Evolutionary conservation across 129 eudicot genomes (phyloP).

Genomic region (Kitagawia praeruptora): DNA sequence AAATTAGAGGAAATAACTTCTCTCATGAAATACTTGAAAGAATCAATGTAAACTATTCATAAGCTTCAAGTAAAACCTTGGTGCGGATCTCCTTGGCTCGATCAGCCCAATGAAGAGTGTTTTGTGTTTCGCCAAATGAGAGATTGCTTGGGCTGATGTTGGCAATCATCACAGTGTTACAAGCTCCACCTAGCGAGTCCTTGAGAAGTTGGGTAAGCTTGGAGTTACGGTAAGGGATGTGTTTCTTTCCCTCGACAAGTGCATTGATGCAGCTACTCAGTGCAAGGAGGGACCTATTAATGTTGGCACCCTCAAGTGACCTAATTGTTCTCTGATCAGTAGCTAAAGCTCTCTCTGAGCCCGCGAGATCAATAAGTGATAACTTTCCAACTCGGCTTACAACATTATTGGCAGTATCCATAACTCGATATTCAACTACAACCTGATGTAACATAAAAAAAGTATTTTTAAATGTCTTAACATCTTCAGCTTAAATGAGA

Average conservation of each 20-base stretch:
- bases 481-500: not conserved
- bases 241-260: conserved; percentile 80
- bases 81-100: conserved; percentile 84
- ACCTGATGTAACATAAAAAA: conserved; percentile 38
- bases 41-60: not conserved
- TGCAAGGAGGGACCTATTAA: conserved; percentile 69
- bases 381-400: conserved; percentile 60
- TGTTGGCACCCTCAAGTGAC: conserved; percentile 87
- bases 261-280: conserved; percentile 90
- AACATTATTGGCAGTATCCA: conserved; percentile 42
- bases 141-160: conserved; percentile 81
- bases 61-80: conserved; percentile 36
- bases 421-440: conserved; percentile 58
- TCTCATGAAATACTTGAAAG: not conserved
- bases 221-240: conserved; percentile 76
- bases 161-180: conserved; percentile 86
- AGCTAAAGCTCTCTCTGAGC: conserved; percentile 81
- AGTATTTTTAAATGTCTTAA: not conserved
- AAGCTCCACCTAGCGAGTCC: conserved; percentile 82
- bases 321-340: conserved; percentile 85
- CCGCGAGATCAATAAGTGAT: conserved; percentile 78
- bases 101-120: conserved; percentile 93
- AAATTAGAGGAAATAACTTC: not conserved
- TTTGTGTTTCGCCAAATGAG: conserved; percentile 79
- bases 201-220: conserved; percentile 85